phyloP scores from a whole-genome alignment of 164 flowering plant genomes.

The Vitis rupestris region DNA sequence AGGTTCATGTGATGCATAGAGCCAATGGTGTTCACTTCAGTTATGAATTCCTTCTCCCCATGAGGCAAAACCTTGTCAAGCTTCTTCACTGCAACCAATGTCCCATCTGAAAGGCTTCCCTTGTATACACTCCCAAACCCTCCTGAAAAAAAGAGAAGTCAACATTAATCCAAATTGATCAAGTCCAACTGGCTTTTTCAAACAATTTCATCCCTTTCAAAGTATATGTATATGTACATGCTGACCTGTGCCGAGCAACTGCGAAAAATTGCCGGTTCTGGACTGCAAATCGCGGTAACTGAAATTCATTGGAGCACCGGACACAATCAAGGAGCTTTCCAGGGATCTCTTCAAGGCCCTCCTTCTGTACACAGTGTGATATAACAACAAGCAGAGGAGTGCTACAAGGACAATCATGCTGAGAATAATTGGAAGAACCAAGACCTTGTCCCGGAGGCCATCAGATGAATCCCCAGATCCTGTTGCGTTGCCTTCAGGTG shows the following conservation, averaged over 20 bases:
- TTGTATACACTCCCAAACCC: constrained; percentile 92
- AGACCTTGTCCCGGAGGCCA: constrained; percentile 33
- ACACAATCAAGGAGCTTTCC: constrained; percentile 42
- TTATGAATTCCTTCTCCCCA: constrained; percentile 86
- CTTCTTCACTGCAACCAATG: constrained; percentile 86
- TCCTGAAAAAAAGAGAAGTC: constrained; percentile 38
- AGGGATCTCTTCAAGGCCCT: constrained; percentile 39
- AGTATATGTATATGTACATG: neutral
- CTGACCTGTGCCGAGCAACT: constrained; percentile 73
- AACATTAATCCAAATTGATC: neutral
- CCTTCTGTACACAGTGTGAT: constrained; percentile 45
- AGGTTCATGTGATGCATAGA: constrained; percentile 98
- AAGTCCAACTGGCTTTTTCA: neutral
- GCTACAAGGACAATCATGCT: constrained; percentile 49
- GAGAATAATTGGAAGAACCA: constrained; percentile 68
- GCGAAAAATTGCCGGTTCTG: constrained; percentile 50
- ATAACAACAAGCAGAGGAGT: constrained; percentile 54
- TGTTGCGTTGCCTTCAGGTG: constrained; percentile 4
- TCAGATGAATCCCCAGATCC: constrained; percentile 21
- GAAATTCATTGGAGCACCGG: constrained; percentile 76
- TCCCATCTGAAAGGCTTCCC: constrained; percentile 75
- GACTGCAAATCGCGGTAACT: constrained; percentile 66
- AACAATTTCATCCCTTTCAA: neutral
- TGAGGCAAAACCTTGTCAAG: constrained; percentile 79
- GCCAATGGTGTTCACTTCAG: constrained; percentile 91